phyloP scores from a whole-genome alignment of 495 filamentous ascomycete genomes.

The Aspergillus homomorphus region DNA sequence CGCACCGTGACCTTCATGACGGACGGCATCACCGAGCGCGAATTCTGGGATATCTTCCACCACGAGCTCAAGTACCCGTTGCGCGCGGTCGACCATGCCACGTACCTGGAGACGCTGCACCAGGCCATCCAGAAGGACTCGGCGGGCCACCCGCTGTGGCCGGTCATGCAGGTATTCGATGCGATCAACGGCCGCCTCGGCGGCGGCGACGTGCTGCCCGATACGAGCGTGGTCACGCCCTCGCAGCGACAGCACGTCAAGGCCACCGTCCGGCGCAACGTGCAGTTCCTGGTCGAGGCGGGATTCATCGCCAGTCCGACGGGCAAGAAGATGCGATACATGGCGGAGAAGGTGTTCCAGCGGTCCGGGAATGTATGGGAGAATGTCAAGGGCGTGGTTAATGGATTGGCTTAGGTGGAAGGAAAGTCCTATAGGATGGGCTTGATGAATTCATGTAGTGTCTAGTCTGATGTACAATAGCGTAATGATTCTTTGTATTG shows the following conservation, averaged over 20 bases:
- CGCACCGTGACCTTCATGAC: constrained; percentile 19
- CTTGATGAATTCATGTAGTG: neutral
- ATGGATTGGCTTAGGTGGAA: neutral
- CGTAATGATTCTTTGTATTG: too few species aligned
- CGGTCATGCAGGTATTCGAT: constrained; percentile 26
- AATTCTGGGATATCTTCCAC: constrained; percentile 26
- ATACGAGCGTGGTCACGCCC: constrained; percentile 13
- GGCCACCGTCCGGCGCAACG: constrained; percentile 20
- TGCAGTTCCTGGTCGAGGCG: constrained; percentile 23
- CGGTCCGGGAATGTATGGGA: constrained; percentile 21
- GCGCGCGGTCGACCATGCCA: constrained; percentile 11
- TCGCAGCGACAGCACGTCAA: constrained; percentile 17
- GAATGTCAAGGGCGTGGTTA: constrained; percentile 17
- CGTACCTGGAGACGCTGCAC: constrained; percentile 19
- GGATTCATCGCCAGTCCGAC: constrained; percentile 24
- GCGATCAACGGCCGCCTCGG: constrained; percentile 22
- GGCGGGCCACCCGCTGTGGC: constrained; percentile 29
- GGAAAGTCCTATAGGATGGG: constrained; percentile 12
- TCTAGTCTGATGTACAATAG: too few species aligned
- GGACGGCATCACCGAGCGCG: constrained; percentile 20
- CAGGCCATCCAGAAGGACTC: constrained; percentile 16
- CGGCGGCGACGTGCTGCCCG: constrained; percentile 14
- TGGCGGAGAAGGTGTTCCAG: constrained; percentile 20
- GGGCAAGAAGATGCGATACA: constrained; percentile 17
- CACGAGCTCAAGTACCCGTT: constrained; percentile 19